Conservation (phyloP, 306 rosid species). For the Medicago arabica region DNA sequence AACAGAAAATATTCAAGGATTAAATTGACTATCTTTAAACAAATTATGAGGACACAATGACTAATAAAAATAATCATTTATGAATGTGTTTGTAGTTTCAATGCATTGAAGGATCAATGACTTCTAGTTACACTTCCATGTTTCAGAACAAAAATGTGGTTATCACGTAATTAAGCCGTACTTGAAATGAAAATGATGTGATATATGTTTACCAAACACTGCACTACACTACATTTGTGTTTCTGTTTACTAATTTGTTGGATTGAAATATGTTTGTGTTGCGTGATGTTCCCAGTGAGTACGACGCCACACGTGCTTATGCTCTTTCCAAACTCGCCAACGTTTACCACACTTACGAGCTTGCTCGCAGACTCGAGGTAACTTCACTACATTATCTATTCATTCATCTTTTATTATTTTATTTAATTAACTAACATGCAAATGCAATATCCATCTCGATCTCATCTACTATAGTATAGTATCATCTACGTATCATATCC, state of each 20-base stretch:
- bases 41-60: no score
- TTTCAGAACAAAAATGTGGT: no score
- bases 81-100: no score
- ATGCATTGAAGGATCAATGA: no score
- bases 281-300: slow-evolving; percentile 53
- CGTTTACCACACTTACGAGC: slow-evolving; percentile 83
- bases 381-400: background rate
- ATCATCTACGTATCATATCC: background rate
- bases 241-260: background rate
- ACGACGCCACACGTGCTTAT: slow-evolving; percentile 97
- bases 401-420: background rate
- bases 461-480: background rate
- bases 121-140: no score
- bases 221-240: no score
- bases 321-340: slow-evolving; percentile 99
- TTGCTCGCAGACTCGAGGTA: slow-evolving; percentile 79
- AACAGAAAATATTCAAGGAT: no score
- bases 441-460: background rate
- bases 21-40: no score
- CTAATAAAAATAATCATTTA: no score
- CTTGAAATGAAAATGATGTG: slow-evolving; percentile 24
- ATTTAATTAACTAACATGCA: slow-evolving; percentile 11
- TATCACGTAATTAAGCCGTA: no score
- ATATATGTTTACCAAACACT: slow-evolving; percentile 32
- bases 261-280: slow-evolving; percentile 40